Conservation (phyloP, 805 yeast genomes). For the Saturnispora sekii region DNA sequence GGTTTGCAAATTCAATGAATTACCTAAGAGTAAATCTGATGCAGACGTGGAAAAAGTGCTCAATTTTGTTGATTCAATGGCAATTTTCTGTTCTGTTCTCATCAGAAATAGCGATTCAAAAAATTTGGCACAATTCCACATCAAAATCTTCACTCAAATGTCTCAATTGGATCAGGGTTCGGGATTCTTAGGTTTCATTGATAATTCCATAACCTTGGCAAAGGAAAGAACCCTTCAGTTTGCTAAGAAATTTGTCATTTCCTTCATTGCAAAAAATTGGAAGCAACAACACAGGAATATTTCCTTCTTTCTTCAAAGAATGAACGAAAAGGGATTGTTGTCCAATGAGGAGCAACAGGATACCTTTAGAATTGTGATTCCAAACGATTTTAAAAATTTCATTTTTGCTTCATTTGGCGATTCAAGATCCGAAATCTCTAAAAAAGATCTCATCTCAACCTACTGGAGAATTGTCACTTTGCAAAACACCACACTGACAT, state of each 20-base stretch:
- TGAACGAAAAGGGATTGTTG: slow-evolving; percentile 22
- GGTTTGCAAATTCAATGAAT: slow-evolving; percentile 6
- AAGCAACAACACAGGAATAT: slow-evolving; percentile 26
- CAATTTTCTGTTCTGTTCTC: slow-evolving; percentile 39
- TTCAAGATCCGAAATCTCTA: slow-evolving; percentile 7
- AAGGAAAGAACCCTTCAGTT: slow-evolving; percentile 37
- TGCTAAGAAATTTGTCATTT: slow-evolving; percentile 38
- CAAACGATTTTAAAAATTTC: slow-evolving; percentile 25
- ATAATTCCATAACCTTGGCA: slow-evolving; percentile 33
- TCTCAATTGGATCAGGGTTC: slow-evolving; percentile 26
- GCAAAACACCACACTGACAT: slow-evolving; percentile 26
- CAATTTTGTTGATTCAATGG: slow-evolving; percentile 23
- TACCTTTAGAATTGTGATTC: slow-evolving; percentile 20
- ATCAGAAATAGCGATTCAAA: slow-evolving; percentile 42
- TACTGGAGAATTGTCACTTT: slow-evolving; percentile 45
- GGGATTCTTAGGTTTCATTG: slow-evolving; percentile 38
- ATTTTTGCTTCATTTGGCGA: slow-evolving; percentile 21
- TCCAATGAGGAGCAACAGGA: slow-evolving; percentile 3
- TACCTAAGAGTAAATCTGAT: slow-evolving; percentile 8
- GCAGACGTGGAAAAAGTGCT: slow-evolving; percentile 7
- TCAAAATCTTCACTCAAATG: slow-evolving; percentile 33
- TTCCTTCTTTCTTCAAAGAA: slow-evolving; percentile 33
- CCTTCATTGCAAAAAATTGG: slow-evolving; percentile 38
- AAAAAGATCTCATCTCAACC: slow-evolving; percentile 25
- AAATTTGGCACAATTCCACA: slow-evolving; percentile 38